phyloP scores from a whole-genome alignment of 495 filamentous ascomycete species.

The Xylaria intraflava region DNA sequence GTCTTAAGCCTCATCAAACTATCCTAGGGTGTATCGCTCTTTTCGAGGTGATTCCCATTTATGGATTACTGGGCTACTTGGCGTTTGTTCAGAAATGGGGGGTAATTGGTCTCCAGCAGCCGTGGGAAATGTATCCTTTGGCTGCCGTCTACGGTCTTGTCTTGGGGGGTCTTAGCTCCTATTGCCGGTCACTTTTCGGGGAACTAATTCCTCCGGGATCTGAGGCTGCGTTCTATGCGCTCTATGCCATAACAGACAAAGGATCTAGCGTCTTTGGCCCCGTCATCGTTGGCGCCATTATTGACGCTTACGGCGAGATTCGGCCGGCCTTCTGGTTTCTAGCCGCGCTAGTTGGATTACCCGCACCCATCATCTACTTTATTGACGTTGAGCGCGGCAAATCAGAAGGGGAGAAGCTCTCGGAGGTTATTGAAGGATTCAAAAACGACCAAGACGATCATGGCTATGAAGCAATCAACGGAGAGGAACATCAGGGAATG shows the following conservation, averaged over 20 bases:
- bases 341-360: conserved; percentile 71
- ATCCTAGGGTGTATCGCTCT: conserved; percentile 83
- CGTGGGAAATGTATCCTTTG: conserved; percentile 95
- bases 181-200: conserved; percentile 88
- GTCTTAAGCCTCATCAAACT: conserved; percentile 70
- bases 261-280: conserved; percentile 92
- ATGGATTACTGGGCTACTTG: conserved; percentile 84
- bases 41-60: conserved; percentile 88
- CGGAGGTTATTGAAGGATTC: conserved; percentile 57
- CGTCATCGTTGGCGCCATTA: conserved; percentile 86
- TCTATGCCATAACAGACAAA: conserved; percentile 97
- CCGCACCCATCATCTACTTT: conserved; percentile 74
- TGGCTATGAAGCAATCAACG: conserved; percentile 11
- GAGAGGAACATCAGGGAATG: conserved; percentile 26
- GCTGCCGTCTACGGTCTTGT: conserved; percentile 89
- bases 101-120: conserved; percentile 76
- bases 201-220: conserved; percentile 89
- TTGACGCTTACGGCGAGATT: conserved; percentile 83
- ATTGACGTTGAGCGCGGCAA: conserved; percentile 89
- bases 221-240: conserved; percentile 91
- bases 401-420: conserved; percentile 65
- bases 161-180: conserved; percentile 84
- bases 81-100: conserved; percentile 71
- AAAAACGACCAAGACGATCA: conserved; percentile 24
- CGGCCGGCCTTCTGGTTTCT: conserved; percentile 91